Conservation (phyloP, 2,329 filamentous ascomycete species). For the Diaporthe vexans region DNA sequence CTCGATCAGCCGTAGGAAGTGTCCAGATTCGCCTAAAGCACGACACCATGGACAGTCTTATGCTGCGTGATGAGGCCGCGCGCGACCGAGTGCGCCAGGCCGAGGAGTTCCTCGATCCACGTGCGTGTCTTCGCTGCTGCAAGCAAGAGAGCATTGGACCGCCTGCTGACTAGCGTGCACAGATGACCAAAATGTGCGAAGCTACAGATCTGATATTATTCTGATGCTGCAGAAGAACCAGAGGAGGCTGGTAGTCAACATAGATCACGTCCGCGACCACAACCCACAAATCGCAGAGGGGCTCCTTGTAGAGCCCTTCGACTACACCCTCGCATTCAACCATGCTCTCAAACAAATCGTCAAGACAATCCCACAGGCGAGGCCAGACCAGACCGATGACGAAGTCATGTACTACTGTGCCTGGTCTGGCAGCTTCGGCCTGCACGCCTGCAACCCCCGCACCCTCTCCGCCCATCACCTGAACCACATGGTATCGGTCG, state of each 20-base stretch:
- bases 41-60: slow-evolving; percentile 76
- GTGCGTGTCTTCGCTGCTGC: slow-evolving; percentile 64
- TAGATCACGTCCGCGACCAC: slow-evolving; percentile 93
- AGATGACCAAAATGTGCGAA: slow-evolving; percentile 71
- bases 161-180: slow-evolving; percentile 27
- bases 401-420: slow-evolving; percentile 96
- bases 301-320: slow-evolving; percentile 88
- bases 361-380: slow-evolving; percentile 80
- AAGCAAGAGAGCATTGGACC: background rate
- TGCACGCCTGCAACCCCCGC: slow-evolving; percentile 93
- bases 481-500: slow-evolving; percentile 96
- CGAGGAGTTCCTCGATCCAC: slow-evolving; percentile 94
- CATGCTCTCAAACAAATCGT: slow-evolving; percentile 91
- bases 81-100: slow-evolving; percentile 87
- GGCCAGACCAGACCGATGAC: slow-evolving; percentile 80
- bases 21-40: slow-evolving; percentile 1
- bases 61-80: slow-evolving; percentile 87
- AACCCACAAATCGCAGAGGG: slow-evolving; percentile 84
- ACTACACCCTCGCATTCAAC: slow-evolving; percentile 90
- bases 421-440: slow-evolving; percentile 95
- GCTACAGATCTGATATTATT: slow-evolving; percentile 92
- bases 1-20: background rate
- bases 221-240: slow-evolving; percentile 79
- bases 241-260: slow-evolving; percentile 77
- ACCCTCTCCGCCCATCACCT: slow-evolving; percentile 90